Evolutionary conservation across 2,329 filamentous ascomycete species (phyloP), one percentile per base, ranked within the genome.

Genomic region (Talaromyces amestolkiae): DNA sequence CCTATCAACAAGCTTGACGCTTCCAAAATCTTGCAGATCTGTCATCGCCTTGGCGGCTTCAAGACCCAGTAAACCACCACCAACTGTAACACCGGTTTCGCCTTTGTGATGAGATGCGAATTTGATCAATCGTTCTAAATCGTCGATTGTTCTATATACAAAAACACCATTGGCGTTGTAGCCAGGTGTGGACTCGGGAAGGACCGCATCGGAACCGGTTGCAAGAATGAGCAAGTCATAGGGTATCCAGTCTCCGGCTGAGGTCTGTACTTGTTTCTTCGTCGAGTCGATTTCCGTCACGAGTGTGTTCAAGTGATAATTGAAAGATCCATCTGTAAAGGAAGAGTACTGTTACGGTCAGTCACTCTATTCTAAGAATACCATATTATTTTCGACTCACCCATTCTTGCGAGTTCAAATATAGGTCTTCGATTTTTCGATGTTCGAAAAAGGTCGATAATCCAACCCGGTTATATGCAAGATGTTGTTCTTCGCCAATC

Each of bases 1-100:
- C 61, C 91, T 84, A 77, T 97, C 93, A 61, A 97, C 87, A 9
- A 97, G 81, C 70, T 88, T 91, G 61, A 97, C 90, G 65, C 87
- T 86, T 13, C 84, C 82, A 73, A 90, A 96, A 61, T 88, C 86
- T 70, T 91, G 84, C 9, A 97, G 81, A 73, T 96, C 92, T 81
- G 93, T 89, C 91, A 97, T 93, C 1, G 93, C 93, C 72, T 96
- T 95, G 39, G 92, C 93, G 2, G 93, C 93, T 79, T 97, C 93
- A 0, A 97, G 85, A 0, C 93, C 93, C 0, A 97, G 83, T 27
- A 97, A 78, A 0, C 93, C 93, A 61, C 93, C 93, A 27, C 93
- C 93, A 3, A 97, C 91, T 0, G 95, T 92, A 4, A 88, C 85
- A 0, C 91, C 92, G 2, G 85, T 85, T 2, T 88, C 87, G 4